A percentile compares a stretch with the other conserved stretches of the same genome.
These are phyloP conservation scores for Capronia americana DNA, from an alignment of 2,329 filamentous ascomycete genomes.

Conservation along the genomic window DNA sequence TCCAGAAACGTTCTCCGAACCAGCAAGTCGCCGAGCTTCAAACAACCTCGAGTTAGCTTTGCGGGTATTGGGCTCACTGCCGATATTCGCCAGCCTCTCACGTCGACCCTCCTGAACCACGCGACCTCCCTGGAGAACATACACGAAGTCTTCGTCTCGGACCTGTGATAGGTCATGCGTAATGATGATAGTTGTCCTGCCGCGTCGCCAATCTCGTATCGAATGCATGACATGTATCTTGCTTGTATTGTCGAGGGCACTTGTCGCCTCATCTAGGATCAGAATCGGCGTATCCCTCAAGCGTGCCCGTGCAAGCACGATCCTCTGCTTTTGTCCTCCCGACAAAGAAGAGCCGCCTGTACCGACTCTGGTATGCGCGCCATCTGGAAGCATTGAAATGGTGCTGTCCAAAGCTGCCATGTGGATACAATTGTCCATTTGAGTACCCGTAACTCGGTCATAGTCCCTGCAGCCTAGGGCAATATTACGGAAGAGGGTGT, in stretches of 20 bases:
- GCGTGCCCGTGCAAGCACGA: conserved; percentile 79
- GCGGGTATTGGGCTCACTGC: not conserved
- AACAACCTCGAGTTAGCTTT: not conserved
- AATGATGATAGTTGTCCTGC: conserved; percentile 89
- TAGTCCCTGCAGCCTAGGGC: conserved; percentile 68
- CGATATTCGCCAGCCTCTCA: conserved; percentile 54
- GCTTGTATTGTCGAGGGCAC: conserved; percentile 78
- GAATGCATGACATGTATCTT: conserved; percentile 72
- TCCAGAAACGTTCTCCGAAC: not conserved
- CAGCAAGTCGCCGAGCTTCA: not conserved
- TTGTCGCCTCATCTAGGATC: conserved; percentile 87
- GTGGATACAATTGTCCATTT: conserved; percentile 68
- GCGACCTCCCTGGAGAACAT: conserved; percentile 73
- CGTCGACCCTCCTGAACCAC: conserved; percentile 74
- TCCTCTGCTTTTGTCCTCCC: conserved; percentile 81
- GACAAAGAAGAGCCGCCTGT: conserved; percentile 74
- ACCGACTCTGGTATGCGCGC: conserved; percentile 75
- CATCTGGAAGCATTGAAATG: conserved; percentile 69
- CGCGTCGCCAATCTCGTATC: conserved; percentile 76
- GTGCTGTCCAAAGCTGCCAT: conserved; percentile 73
- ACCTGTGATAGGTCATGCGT: conserved; percentile 89
- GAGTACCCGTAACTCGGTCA: conserved; percentile 56
- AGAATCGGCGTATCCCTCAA: conserved; percentile 79
- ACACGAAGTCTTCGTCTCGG: conserved; percentile 73
- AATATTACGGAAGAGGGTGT: conserved; percentile 79